These are phyloP conservation scores for Colletotrichum abscissum DNA, from an alignment of 2,329 filamentous ascomycete species.

Conservation along the genomic window DNA sequence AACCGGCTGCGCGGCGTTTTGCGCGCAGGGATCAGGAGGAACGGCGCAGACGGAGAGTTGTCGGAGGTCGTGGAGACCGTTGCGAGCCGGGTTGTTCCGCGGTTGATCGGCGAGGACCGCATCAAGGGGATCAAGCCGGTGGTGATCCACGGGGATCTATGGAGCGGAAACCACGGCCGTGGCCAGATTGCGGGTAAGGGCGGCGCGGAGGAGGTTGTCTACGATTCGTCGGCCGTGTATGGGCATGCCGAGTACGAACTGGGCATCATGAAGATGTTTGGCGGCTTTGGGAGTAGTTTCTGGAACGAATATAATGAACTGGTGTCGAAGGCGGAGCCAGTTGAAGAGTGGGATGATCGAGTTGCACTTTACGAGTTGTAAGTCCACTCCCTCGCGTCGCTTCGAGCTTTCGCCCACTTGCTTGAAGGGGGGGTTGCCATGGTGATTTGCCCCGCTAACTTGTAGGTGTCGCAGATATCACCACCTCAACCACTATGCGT, in stretches of 20 bases:
- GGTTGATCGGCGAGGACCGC: conserved; percentile 76
- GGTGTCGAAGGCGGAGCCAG: conserved; percentile 83
- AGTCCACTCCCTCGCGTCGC: conserved; percentile 48
- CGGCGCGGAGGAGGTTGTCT: conserved; percentile 79
- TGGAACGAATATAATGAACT: conserved; percentile 81
- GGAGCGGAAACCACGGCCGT: conserved; percentile 84
- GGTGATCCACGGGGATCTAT: conserved; percentile 91
- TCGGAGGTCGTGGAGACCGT: conserved; percentile 72
- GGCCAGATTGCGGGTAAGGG: conserved; percentile 68
- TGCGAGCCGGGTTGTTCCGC: conserved; percentile 74
- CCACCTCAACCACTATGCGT: conserved; percentile 86
- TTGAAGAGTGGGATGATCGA: conserved; percentile 86
- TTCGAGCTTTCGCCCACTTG: background rate
- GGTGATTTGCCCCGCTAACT: conserved; percentile 37
- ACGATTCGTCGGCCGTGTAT: conserved; percentile 84
- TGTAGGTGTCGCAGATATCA: conserved; percentile 72
- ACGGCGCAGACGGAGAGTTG: conserved; percentile 75
- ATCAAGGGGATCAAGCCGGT: conserved; percentile 78
- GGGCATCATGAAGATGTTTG: conserved; percentile 97
- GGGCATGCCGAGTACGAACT: conserved; percentile 91
- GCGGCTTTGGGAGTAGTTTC: conserved; percentile 80
- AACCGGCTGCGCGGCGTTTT: conserved; percentile 77
- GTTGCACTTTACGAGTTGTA: conserved; percentile 84
- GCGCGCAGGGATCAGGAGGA: conserved; percentile 63
- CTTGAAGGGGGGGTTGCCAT: background rate